phyloP scores from a whole-genome alignment of 176 grass and related monocot species.

The Neostapfia colusana region DNA sequence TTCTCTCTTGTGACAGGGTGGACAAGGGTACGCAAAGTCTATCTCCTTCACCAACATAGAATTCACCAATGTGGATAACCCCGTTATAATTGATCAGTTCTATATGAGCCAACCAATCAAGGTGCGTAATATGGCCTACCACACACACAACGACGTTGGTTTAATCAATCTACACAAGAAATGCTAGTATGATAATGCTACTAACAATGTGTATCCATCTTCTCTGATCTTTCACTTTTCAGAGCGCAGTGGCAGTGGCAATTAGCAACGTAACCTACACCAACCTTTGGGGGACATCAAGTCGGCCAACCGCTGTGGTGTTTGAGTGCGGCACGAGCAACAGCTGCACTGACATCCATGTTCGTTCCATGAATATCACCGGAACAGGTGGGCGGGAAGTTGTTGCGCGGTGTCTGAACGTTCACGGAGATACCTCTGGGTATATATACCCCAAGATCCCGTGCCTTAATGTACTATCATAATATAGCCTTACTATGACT shows the following conservation, averaged over 20 bases:
- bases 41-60: constrained; percentile 39
- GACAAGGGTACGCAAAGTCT: constrained; percentile 35
- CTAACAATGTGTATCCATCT: not conserved
- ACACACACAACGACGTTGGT: not conserved
- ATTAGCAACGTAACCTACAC: constrained; percentile 36
- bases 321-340: constrained; percentile 29
- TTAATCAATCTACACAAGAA: too few relatives aligned
- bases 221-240: not conserved
- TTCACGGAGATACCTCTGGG: constrained; percentile 4
- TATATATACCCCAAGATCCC: constrained; percentile 22
- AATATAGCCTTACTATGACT: too few relatives aligned
- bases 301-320: not conserved
- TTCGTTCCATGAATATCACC: constrained; percentile 9
- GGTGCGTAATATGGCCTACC: not conserved
- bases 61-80: constrained; percentile 39
- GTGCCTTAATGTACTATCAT: not conserved
- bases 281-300: constrained; percentile 28
- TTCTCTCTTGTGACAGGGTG: constrained; percentile 12
- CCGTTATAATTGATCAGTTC: constrained; percentile 46
- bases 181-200: too few relatives aligned
- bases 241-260: constrained; percentile 34
- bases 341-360: constrained; percentile 29
- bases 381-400: not conserved
- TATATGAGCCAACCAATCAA: not conserved
- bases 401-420: constrained; percentile 18